phyloP scores from a whole-genome alignment of 164 flowering plant species.

The Berberis thunbergii region DNA sequence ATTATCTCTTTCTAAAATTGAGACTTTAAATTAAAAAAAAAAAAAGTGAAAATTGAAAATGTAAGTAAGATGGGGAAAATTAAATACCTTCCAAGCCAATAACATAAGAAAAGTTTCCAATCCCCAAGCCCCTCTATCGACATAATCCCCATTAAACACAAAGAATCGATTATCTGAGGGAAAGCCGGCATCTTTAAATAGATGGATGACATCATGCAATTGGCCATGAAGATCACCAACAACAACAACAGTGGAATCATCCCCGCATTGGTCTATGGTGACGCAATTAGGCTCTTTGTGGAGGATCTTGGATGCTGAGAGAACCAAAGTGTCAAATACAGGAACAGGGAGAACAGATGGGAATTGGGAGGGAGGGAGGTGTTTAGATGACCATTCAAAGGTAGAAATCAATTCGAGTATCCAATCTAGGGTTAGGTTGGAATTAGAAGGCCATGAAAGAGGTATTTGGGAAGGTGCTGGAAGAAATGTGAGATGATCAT shows the following conservation, averaged over 20 bases:
- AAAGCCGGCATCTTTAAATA: slow-evolving; percentile 59
- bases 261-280: slow-evolving; percentile 25
- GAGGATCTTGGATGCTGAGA: slow-evolving; percentile 70
- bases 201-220: slow-evolving; percentile 62
- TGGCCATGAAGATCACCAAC: slow-evolving; percentile 98
- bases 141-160: slow-evolving; percentile 96
- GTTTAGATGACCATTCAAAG: slow-evolving; percentile 73
- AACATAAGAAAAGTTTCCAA: slow-evolving; percentile 75
- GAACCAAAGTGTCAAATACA: slow-evolving; percentile 54
- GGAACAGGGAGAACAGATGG: slow-evolving; percentile 62
- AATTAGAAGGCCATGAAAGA: slow-evolving; percentile 61
- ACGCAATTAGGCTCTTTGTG: slow-evolving; percentile 89
- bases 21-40: no score
- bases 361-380: slow-evolving; percentile 48
- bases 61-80: not conserved
- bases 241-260: slow-evolving; percentile 48
- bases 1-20: no score
- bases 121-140: slow-evolving; percentile 98
- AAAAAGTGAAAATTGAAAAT: not conserved
- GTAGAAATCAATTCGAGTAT: slow-evolving; percentile 35
- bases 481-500: not conserved
- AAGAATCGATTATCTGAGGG: slow-evolving; percentile 56
- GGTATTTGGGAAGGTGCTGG: slow-evolving; percentile 25
- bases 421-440: slow-evolving; percentile 48
- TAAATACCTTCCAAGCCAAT: slow-evolving; percentile 81